Percentiles rank a stretch among this genome's conserved stretches.
These are phyloP conservation scores for Paraphoma chrysanthemicola DNA, from an alignment of 2,329 filamentous ascomycete species.

Conservation along the genomic window DNA sequence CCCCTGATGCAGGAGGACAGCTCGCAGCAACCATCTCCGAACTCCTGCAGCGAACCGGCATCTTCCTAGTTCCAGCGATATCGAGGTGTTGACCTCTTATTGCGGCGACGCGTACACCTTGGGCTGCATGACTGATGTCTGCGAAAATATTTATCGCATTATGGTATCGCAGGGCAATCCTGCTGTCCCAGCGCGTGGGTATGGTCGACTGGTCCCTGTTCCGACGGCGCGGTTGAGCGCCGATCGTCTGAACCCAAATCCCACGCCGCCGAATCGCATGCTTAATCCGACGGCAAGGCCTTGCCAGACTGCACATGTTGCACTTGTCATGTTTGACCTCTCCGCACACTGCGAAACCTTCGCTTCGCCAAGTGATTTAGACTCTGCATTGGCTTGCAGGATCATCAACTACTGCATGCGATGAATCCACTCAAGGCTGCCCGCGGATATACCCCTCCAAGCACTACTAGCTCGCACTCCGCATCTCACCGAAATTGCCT, in stretches of 20 bases:
- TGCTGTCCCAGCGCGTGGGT: not conserved
- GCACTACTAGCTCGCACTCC: constrained; percentile 1
- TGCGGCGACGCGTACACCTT: not conserved
- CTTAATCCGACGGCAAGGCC: constrained; percentile 10
- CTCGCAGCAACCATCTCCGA: not conserved
- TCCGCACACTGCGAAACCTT: not conserved
- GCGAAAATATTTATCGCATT: not conserved
- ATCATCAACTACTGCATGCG: not conserved
- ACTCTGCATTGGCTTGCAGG: constrained; percentile 1
- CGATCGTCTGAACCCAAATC: constrained; percentile 2
- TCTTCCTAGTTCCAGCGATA: not conserved
- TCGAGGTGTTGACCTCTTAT: not conserved
- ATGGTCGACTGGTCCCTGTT: not conserved
- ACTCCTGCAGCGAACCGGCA: not conserved
- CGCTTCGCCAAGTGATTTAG: not conserved
- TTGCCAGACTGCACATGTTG: not conserved
- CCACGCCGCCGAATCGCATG: constrained; percentile 2
- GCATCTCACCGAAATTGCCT: constrained; percentile 2
- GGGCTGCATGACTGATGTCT: not conserved
- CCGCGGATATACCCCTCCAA: constrained; percentile 1
- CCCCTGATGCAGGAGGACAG: not conserved
- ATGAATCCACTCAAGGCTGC: not conserved
- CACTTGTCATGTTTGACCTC: not conserved
- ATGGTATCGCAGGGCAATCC: too few relatives aligned
- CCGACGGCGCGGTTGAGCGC: constrained; percentile 10